Evolutionary conservation across 805 yeast genomes (phyloP), one percentile per base, ranked within the genome.

Genomic region (Komagataella pseudopastoris): DNA sequence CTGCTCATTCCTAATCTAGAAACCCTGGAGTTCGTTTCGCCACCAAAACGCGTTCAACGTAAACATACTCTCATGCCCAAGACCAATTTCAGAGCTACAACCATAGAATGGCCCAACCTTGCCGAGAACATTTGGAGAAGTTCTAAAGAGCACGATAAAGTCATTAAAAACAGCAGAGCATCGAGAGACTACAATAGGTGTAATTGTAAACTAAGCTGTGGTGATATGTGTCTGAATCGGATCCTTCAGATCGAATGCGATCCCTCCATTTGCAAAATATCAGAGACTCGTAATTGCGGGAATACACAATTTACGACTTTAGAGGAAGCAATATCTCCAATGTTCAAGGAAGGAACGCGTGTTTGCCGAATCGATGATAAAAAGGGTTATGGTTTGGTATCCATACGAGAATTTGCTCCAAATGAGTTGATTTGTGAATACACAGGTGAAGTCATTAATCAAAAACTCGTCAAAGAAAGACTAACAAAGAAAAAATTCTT

Each of bases 371-470:
- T 69, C 76, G 0, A 30, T 30, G 67, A 66, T 16, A 57, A 58
- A 24, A 71, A 71, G 53, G 78, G 78, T 3, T 63, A 60, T 51
- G 80, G 79, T 1, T 59, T 75, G 12, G 55, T 71, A 16, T 69
- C 78, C 2, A 58, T 63, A 3, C 58, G 72, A 30, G 55, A 58
- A 1, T 72, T 69, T 48, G 55, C 60, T 4, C 66, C 72, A 14
- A 69, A 67, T 4, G 66, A 64, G 46, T 60, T 75, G n/a, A 66
- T 75, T 24, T 59, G 71, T 24, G 80, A 75, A 55, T 75, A 74
- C 55, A 68, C 75, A 2, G 80, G 80, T 10, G 80, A 76, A 51
- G 71, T 75, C 14, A 67, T 76, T 23, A 66, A 66, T 49, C 67
- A 66, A 36, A 55, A 57, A 3, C 71, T 68, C 49, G 70, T 74